Conservation (phyloP, 352 stramenopile species). For the Phytophthora hibernalis region DNA sequence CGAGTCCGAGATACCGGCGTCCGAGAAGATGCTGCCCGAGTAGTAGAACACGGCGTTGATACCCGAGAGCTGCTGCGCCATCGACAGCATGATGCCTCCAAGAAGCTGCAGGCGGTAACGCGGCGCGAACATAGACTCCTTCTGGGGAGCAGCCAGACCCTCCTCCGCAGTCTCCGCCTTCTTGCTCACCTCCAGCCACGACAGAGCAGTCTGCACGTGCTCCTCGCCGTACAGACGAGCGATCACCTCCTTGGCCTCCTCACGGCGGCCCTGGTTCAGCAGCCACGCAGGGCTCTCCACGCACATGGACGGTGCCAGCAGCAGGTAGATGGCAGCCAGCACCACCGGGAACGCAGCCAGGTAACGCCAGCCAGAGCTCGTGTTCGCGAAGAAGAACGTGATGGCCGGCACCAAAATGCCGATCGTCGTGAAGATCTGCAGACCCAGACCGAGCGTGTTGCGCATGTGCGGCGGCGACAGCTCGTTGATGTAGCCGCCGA, state of each 20-base stretch:
- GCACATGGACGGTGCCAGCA: constrained; percentile 25
- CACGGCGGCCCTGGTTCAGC: constrained; percentile 41
- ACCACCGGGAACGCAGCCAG: constrained; percentile 31
- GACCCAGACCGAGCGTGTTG: constrained; percentile 22
- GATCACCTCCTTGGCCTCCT: constrained; percentile 19
- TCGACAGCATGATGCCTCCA: no score
- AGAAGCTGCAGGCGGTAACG: constrained; percentile 24
- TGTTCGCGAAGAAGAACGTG: constrained; percentile 34
- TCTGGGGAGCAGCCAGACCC: constrained; percentile 13
- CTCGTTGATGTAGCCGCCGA: constrained; percentile 17
- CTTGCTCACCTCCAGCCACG: constrained; percentile 37
- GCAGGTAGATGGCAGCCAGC: constrained; percentile 24
- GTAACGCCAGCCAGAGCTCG: constrained; percentile 32
- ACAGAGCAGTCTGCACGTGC: constrained; percentile 23
- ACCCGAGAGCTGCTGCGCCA: no score
- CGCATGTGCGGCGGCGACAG: constrained; percentile 32
- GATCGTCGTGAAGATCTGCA: constrained; percentile 28
- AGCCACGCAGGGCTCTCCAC: constrained; percentile 53
- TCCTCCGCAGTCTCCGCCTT: constrained; percentile 5
- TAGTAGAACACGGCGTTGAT: no score
- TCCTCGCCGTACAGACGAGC: no score
- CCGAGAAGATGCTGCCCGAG: no score
- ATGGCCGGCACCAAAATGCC: constrained; percentile 25
- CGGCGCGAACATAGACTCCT: constrained; percentile 37
- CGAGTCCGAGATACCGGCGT: no score